Percentiles rank a stretch among this genome's conserved stretches.
Conservation (phyloP, 2,329 filamentous ascomycete genomes). For the Teratosphaeria epicoccoides region DNA sequence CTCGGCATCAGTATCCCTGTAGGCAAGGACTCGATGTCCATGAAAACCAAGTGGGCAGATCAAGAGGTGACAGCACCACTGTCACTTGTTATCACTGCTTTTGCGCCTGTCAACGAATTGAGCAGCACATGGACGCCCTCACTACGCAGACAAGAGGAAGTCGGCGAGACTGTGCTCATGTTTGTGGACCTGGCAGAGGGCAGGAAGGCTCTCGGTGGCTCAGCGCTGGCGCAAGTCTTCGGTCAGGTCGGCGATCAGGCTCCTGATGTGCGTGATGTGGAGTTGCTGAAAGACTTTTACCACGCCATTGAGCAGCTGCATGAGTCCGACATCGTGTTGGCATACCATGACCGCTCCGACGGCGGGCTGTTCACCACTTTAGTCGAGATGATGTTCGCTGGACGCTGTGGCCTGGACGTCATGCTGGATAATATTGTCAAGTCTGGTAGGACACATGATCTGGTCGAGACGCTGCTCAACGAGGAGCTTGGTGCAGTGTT, state of each 20-base stretch:
- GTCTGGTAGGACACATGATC: constrained; percentile 43
- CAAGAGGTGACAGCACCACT: constrained; percentile 89
- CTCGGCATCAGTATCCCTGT: constrained; percentile 92
- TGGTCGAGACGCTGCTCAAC: constrained; percentile 79
- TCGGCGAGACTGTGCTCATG: constrained; percentile 78
- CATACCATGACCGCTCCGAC: constrained; percentile 90
- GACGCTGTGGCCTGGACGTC: constrained; percentile 76
- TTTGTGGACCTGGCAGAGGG: constrained; percentile 83
- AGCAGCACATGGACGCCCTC: constrained; percentile 89
- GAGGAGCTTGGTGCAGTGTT: constrained; percentile 94
- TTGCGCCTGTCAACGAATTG: constrained; percentile 72
- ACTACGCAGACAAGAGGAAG: constrained; percentile 69
- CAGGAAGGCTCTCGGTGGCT: constrained; percentile 75
- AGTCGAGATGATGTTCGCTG: constrained; percentile 97
- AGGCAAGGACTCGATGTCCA: constrained; percentile 95
- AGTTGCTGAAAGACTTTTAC: constrained; percentile 79
- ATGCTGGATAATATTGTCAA: constrained; percentile 67
- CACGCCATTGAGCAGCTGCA: constrained; percentile 66
- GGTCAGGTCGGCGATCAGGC: constrained; percentile 73
- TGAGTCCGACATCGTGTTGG: constrained; percentile 64
- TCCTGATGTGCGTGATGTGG: constrained; percentile 74
- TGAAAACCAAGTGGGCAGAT: constrained; percentile 90
- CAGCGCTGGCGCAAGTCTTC: constrained; percentile 81
- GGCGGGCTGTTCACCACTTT: constrained; percentile 85
- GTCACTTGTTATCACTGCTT: constrained; percentile 83